Base-by-base conservation (phyloP, 208 protist genomes). In the Trypanosoma congolense region DNA sequence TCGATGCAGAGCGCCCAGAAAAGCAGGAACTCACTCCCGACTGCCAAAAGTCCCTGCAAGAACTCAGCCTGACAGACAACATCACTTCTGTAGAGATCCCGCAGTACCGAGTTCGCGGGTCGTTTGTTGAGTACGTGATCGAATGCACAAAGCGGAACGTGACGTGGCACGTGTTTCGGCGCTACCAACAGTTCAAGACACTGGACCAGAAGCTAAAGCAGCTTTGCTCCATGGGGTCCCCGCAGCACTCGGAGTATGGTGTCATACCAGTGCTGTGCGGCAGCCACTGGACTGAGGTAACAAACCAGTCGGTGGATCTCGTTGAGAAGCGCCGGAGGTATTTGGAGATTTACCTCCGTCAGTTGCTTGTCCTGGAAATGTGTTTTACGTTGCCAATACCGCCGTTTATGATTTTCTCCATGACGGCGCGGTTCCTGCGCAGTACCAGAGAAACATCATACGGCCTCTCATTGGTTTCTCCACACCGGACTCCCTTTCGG, bases 211-310 rank as follows among this genome's bases (percentile, higher is more conserved):
- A 65, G 25, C 73, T 93, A 29, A 60, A 62, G n/a, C 73, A 83
- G 36, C 53, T 83, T 4, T 92, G 80, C 36, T 29, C 54, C 12
- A 44, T 54, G 0, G 40, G 61, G 33, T 62, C 70, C 29, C 54
- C 67, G 5, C 56, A 70, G 49, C 77, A 87, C 56, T 72, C 80
- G 35, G 73, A 77, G 2, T 89, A 82, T 47, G 88, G 88, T 18
- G 82, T 83, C 19, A 55, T 95, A 18, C 88, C 88, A 9, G 72
- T 88, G 14, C 83, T 95, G 3, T 56, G 81, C 1, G 73, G 79
- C 24, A 91, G 78, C 26, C 80, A 88, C 60, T 92, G 83, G 85
- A 83, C 83, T 56, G 82, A 89, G 42, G 81, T 92, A 29, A 95
- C 88, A 24, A 95, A 95, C 49, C 84, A 92, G 31, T 88, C 75